A percentile compares a stretch with the other conserved stretches of the same genome.
phyloP scores from a whole-genome alignment of 2,329 filamentous ascomycete genomes.

The Colletotrichum sp. region DNA sequence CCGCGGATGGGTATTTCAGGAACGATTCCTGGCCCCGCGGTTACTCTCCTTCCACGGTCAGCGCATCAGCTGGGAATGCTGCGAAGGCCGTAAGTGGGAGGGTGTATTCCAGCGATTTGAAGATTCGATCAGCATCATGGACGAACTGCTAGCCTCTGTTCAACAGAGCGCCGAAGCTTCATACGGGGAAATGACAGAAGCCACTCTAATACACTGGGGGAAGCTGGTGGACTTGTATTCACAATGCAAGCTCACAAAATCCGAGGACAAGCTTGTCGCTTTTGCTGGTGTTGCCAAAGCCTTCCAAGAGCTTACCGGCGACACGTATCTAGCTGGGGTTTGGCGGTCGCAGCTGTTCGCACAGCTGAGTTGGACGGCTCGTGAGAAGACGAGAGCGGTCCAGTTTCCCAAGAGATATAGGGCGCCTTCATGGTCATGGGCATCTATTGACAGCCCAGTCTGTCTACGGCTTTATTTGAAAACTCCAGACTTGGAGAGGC shows the following conservation, averaged over 20 bases:
- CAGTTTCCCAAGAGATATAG: background rate
- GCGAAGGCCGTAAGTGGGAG: background rate
- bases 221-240: background rate
- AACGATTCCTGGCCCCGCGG: background rate
- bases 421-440: background rate
- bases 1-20: background rate
- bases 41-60: background rate
- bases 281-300: background rate
- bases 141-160: background rate
- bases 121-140: background rate
- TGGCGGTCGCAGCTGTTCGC: background rate
- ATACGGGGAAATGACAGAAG: background rate
- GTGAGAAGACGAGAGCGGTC: too few relatives aligned
- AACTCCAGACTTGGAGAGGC: fast-evolving
- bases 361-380: background rate
- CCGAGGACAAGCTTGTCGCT: background rate
- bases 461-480: fast-evolving
- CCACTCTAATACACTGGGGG: background rate
- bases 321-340: background rate
- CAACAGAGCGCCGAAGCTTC: background rate
- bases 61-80: background rate
- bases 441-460: background rate
- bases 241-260: background rate
- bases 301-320: background rate
- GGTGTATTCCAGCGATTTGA: fast-evolving